phyloP scores from a whole-genome alignment of 2,329 filamentous ascomycete genomes.

The Penicillium sp. region DNA sequence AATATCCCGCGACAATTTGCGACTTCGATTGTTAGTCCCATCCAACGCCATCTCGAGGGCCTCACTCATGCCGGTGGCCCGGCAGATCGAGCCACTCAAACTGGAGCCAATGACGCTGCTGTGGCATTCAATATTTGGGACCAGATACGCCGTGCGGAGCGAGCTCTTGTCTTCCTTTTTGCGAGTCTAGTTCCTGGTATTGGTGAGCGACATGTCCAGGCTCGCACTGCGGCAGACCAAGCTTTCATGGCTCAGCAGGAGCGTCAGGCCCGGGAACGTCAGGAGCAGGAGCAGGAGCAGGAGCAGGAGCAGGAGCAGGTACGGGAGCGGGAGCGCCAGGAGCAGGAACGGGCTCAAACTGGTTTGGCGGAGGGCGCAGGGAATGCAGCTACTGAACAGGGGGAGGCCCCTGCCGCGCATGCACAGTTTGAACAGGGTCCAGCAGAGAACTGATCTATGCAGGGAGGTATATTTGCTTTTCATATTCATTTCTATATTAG shows the following conservation, averaged over 20 bases:
- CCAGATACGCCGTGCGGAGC: constrained; percentile 49
- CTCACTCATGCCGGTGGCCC: constrained; percentile 35
- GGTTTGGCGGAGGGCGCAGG: neutral
- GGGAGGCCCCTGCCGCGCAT: too few species aligned
- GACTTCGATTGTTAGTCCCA: constrained; percentile 36
- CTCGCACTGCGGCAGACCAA: constrained; percentile 51
- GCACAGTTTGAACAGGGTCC: neutral
- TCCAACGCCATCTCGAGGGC: constrained; percentile 46
- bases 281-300: constrained; percentile 2
- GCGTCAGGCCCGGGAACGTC: constrained; percentile 1
- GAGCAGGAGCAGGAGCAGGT: neutral
- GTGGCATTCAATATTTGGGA: constrained; percentile 16
- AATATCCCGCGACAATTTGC: constrained; percentile 34
- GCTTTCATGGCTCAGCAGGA: constrained; percentile 21
- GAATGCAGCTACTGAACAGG: neutral
- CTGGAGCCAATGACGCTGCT: neutral
- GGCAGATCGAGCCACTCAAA: constrained; percentile 17
- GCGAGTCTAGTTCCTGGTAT: constrained; percentile 62
- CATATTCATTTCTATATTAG: neutral
- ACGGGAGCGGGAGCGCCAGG: neutral
- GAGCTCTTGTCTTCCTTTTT: constrained; percentile 60
- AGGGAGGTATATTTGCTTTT: neutral
- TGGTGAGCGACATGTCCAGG: constrained; percentile 59
- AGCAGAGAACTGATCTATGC: neutral
- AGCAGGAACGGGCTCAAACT: neutral